Base-by-base conservation (phyloP, 2,329 filamentous ascomycete genomes). In the Claviceps fusiformis region DNA sequence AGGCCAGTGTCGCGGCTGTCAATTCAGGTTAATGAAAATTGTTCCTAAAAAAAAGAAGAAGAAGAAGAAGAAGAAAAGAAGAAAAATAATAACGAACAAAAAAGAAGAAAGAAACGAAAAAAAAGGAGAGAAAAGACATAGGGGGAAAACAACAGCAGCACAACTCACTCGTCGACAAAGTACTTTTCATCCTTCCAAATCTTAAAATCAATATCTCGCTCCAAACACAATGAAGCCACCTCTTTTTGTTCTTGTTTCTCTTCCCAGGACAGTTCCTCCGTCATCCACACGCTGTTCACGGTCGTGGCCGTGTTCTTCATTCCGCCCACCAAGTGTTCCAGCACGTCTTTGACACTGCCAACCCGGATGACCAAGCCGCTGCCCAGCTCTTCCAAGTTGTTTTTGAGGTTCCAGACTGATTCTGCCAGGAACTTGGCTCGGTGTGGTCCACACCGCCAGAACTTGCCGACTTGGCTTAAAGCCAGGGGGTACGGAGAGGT, bases 121-220 rank as follows among this genome's bases (percentile, higher is more conserved):
- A 24, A 3, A 24, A 24, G 24, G 24, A 24, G 24, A 24, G 3
- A 24, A 24, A 24, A 3, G 24, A 24, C 24, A 24, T 2, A 24
- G 24, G 24, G 24, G 24, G 1, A 24, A 24, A 24, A 24, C 24
- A 10, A 15, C 15, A 43, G 29, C 33, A 50, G 33, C 33, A 39
- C 33, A 78, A 78, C 85, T 69, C 72, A 91, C 87, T 91, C 86
- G 62, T 91, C 84, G 52, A 91, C 75, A 57, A 83, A 83, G 61
- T 87, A 91, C 65, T 91, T 92, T 67, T 90, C 87, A 61, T 92
- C 87, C 0, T 69, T 67, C 80, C 83, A 90, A 1, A 82, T 56
- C 64, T 79, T 79, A 65, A 89, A 87, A 1, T 81, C 74, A 4
- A 82, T 72, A 0, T 72, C 74, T 3, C 75, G 68, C 13, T 75